These are phyloP conservation scores for Neltuma alba DNA, from an alignment of 306 rosid species.

Conservation along the genomic window DNA sequence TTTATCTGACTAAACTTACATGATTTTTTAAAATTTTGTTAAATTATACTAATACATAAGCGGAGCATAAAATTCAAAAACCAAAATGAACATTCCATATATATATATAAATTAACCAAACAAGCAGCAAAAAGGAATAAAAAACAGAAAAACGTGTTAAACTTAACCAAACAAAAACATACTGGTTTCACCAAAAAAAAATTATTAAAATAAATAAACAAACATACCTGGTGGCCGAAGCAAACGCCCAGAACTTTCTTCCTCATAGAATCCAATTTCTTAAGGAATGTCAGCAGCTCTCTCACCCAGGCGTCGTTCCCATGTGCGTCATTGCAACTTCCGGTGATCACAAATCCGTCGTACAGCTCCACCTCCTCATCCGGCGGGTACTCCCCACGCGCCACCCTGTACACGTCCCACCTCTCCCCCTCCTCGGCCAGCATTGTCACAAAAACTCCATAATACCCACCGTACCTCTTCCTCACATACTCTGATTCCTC, in stretches of 20 bases:
- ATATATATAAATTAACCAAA: too few relatives aligned
- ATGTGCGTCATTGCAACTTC: constrained; percentile 85
- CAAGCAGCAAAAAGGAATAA: not conserved
- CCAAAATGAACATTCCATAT: too few relatives aligned
- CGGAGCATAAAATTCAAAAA: not conserved
- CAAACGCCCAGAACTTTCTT: constrained; percentile 85
- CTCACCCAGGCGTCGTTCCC: constrained; percentile 76
- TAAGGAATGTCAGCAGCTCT: constrained; percentile 53
- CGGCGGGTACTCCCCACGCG: constrained; percentile 63
- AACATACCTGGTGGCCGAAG: constrained; percentile 89
- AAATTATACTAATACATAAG: too few relatives aligned
- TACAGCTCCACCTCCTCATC: constrained; percentile 53
- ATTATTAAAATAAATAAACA: not conserved
- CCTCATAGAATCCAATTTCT: constrained; percentile 56
- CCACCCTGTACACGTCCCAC: constrained; percentile 76
- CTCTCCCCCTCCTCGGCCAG: constrained; percentile 79
- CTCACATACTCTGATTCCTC: constrained; percentile 83
- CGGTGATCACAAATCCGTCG: constrained; percentile 85
- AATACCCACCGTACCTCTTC: constrained; percentile 79
- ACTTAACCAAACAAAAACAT: not conserved
- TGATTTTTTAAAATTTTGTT: too few relatives aligned
- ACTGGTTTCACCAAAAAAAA: too few relatives aligned
- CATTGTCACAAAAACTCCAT: constrained; percentile 76
- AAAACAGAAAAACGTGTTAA: too few relatives aligned
- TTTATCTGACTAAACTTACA: too few relatives aligned